Base-by-base conservation (phyloP, 2,329 filamentous ascomycete species). In the Arthrobotrys iridis region DNA sequence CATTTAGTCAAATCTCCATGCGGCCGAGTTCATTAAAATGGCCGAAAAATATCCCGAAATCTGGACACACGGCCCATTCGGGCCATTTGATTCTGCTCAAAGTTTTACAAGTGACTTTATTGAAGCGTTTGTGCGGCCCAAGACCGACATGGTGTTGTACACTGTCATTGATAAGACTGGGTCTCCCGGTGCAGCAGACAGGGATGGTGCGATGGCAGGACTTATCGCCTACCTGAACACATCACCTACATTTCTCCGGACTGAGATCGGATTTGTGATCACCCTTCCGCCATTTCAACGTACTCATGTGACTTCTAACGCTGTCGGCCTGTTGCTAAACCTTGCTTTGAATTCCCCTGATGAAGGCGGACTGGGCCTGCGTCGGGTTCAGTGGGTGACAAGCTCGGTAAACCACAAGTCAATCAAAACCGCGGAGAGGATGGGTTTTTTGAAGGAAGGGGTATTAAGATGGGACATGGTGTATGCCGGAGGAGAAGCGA, bases 211-310 rank as follows among this genome's bases (percentile, higher is more conserved):
- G 35, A 68, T 81, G 4, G 80, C 80, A 0, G 80, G 81, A n/a
- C 77, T 79, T 40, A 78, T 81, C 30, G 66, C 76, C 40, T 81
- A 79, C 66, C 77, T 80, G 22, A 66, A 77, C 58, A 79, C 79
- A 13, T 79, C 78, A 10, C 18, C 45, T 6, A 28, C 28, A 0
- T 57, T 79, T 37, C 70, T 77, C 1, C 78, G 75, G 62, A 79
- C 78, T 11, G 80, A 81, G 68, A 79, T 82, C 5, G 83, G 83
- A 10, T 80, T 80, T 46, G 81, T 84, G 35, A 77, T 81, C 24
- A 80, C 80, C 7, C 76, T 83, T 11, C 82, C 82, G 1, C 33
- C 67, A 2, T 83, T 80, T 64, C 81, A 83, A 46, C 78, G 79
- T 28, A 82, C 81, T 4, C 81, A 83, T 63, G 81, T 83, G 33